phyloP scores from a whole-genome alignment of 83 land plant species.

The Isoetes engelmannii region DNA sequence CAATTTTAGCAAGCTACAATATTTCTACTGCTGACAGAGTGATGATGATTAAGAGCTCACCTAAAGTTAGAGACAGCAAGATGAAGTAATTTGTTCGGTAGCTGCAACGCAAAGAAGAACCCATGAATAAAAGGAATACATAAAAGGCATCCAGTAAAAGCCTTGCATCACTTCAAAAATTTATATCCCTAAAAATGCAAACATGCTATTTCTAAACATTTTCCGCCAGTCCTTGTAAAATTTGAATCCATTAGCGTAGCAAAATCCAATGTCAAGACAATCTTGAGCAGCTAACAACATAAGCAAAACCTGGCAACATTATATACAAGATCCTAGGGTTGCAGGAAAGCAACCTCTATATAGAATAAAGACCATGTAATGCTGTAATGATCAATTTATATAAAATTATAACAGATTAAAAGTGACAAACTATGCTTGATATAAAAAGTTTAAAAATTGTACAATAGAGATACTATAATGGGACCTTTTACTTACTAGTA shows the following conservation, averaged over 20 bases:
- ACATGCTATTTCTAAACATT: not conserved
- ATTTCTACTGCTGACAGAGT: not conserved
- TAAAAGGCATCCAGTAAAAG: too few relatives aligned
- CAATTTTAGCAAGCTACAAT: not conserved
- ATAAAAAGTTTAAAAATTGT: not conserved
- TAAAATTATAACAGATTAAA: too few relatives aligned
- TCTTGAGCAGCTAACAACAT: too few relatives aligned
- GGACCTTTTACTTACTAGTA: constrained; percentile 43
- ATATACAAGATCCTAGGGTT: too few relatives aligned
- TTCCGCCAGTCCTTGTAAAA: too few relatives aligned
- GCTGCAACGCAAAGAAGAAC: constrained; percentile 11
- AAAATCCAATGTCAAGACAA: too few relatives aligned
- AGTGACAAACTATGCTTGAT: not conserved
- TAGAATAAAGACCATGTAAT: not conserved
- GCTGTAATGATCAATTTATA: too few relatives aligned
- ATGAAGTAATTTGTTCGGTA: constrained; percentile 34
- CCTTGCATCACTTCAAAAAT: too few relatives aligned
- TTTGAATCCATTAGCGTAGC: too few relatives aligned
- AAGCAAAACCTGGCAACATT: too few relatives aligned
- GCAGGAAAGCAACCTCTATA: not conserved
- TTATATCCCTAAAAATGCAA: not conserved
- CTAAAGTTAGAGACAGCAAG: constrained; percentile 16
- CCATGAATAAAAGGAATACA: not conserved
- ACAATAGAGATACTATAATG: not conserved
- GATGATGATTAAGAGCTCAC: not conserved